Percentiles rank a stretch among this genome's conserved stretches.
These are phyloP conservation scores for Larix kaempferi DNA, from an alignment of 75 land plant genomes.

Conservation along the genomic window DNA sequence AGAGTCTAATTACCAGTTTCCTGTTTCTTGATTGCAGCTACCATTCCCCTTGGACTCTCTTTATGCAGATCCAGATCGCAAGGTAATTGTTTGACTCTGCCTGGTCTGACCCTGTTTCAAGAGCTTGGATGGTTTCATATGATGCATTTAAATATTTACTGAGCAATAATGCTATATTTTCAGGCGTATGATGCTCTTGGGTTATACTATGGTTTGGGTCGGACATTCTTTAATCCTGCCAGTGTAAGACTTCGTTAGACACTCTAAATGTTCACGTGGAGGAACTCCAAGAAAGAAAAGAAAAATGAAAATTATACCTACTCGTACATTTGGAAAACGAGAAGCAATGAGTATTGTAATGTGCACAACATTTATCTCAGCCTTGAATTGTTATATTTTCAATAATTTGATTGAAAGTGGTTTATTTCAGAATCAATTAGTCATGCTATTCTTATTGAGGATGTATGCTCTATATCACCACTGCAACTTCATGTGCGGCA, in stretches of 20 bases:
- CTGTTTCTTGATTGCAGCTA: slow-evolving; percentile 34
- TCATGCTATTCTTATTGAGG: no score
- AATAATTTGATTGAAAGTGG: not conserved
- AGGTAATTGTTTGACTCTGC: slow-evolving; percentile 31
- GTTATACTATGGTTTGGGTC: slow-evolving; percentile 71
- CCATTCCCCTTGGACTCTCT: slow-evolving; percentile 80
- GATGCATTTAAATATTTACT: not conserved
- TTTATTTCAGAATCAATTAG: not conserved
- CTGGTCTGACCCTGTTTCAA: not conserved
- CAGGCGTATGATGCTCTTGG: slow-evolving; percentile 84
- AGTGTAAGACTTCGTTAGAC: slow-evolving; percentile 48
- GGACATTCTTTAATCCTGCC: slow-evolving; percentile 79
- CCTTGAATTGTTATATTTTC: not conserved
- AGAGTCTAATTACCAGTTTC: not conserved
- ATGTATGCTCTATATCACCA: no score
- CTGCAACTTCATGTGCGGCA: not conserved
- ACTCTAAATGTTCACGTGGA: not conserved
- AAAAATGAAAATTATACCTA: not conserved
- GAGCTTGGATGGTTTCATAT: not conserved
- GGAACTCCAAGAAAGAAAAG: not conserved
- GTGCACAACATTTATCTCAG: not conserved
- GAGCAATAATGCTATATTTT: not conserved
- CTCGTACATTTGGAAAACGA: not conserved
- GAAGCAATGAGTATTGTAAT: not conserved
- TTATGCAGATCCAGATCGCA: slow-evolving; percentile 84